Evolutionary conservation across 2,329 filamentous ascomycete species (phyloP).

Genomic region (Myriangium duriaei): DNA sequence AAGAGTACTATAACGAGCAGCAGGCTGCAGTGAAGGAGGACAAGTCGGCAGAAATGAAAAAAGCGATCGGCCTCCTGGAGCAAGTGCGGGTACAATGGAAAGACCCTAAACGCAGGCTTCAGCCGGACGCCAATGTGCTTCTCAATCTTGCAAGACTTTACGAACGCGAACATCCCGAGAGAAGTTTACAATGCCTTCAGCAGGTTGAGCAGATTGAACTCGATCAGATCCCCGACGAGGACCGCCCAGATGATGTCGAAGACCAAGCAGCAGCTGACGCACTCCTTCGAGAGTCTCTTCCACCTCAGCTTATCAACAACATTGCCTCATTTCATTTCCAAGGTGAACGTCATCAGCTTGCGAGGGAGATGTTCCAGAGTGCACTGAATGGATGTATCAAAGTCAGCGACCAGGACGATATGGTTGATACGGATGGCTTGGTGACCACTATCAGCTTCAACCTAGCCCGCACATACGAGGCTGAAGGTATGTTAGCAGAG

Average conservation of each 20-base stretch:
- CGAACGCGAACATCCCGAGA: slow-evolving; percentile 73
- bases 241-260: slow-evolving; percentile 40
- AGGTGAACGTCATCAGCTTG: slow-evolving; percentile 64
- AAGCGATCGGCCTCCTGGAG: slow-evolving; percentile 76
- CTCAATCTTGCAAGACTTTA: slow-evolving; percentile 87
- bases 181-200: slow-evolving; percentile 79
- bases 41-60: slow-evolving; percentile 71
- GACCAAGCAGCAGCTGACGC: slow-evolving; percentile 26
- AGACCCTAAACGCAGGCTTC: slow-evolving; percentile 72
- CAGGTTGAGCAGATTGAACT: slow-evolving; percentile 87
- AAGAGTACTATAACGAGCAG: slow-evolving; percentile 79
- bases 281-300: slow-evolving; percentile 61
- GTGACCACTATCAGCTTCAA: slow-evolving; percentile 97
- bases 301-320: slow-evolving; percentile 89
- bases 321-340: slow-evolving; percentile 95
- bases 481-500: slow-evolving; percentile 65
- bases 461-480: slow-evolving; percentile 84
- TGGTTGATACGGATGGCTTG: slow-evolving; percentile 75
- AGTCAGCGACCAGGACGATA: slow-evolving; percentile 56
- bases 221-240: slow-evolving; percentile 60
- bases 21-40: slow-evolving; percentile 66
- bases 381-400: slow-evolving; percentile 79
- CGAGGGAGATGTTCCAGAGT: slow-evolving; percentile 82
- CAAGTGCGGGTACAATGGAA: slow-evolving; percentile 80
- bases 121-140: slow-evolving; percentile 73